phyloP scores from a whole-genome alignment of 2,329 filamentous ascomycete species.

The Colletotrichum shisoi region DNA sequence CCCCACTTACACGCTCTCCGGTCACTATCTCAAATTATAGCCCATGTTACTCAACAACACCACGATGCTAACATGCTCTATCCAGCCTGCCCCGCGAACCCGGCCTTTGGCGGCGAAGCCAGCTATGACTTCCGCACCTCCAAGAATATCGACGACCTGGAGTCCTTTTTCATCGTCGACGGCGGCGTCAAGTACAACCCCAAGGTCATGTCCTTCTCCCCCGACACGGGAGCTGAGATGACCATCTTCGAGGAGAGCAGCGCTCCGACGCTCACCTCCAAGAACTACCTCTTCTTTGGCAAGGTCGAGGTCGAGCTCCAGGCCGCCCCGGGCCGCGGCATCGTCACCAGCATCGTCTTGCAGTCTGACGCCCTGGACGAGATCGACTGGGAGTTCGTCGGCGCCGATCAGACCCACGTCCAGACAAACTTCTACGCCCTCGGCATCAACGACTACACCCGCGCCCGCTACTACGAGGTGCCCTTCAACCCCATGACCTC shows the following conservation, averaged over 20 bases:
- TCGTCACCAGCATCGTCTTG: constrained; percentile 59
- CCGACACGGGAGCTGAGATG: constrained; percentile 57
- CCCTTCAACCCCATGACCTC: constrained; percentile 48
- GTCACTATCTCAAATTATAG: no score
- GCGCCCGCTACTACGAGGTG: constrained; percentile 59
- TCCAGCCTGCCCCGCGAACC: constrained; percentile 38
- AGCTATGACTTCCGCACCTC: constrained; percentile 34
- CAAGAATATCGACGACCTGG: constrained; percentile 49
- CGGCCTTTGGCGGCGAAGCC: constrained; percentile 36
- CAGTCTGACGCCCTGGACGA: constrained; percentile 62
- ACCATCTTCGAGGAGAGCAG: constrained; percentile 56
- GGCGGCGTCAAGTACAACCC: constrained; percentile 53
- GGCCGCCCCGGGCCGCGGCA: constrained; percentile 57
- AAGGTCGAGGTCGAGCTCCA: constrained; percentile 57
- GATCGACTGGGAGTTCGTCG: constrained; percentile 59
- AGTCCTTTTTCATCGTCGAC: constrained; percentile 65
- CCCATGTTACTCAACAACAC: no score
- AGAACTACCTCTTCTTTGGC: constrained; percentile 63
- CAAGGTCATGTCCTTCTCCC: constrained; percentile 50
- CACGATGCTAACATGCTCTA: constrained; percentile 13
- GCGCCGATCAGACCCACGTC: constrained; percentile 46
- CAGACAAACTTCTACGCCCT: constrained; percentile 65
- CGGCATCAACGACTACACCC: constrained; percentile 63
- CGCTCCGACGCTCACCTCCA: constrained; percentile 55
- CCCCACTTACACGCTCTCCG: background rate